phyloP scores from a whole-genome alignment of 306 rosid genomes.

The barrel medic (Medicago truncatula) region MtrunA17r5.0-ANR NC_053042.1:35931001-35931500 shows the following conservation, averaged over 20 bases:
- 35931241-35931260: no score
- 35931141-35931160: no score
- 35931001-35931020: conserved; percentile 53
- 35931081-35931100: no score
- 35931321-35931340: conserved; percentile 50
- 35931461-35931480: conserved; percentile 43
- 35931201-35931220: no score
- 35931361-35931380: conserved; percentile 42
- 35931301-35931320: conserved; percentile 44
- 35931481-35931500: conserved; percentile 43
- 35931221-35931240: no score
- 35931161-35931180: no score
- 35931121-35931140: no score
- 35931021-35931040: conserved; percentile 29
- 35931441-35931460: conserved; percentile 22
- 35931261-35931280: conserved; percentile 39
- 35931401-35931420: conserved; percentile 43
- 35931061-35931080: no score
- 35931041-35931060: background rate
- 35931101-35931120: no score
- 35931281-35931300: conserved; percentile 42
- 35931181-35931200: no score
- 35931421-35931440: conserved; percentile 30
- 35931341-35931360: conserved; percentile 42
- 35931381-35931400: conserved; percentile 35